These are phyloP conservation scores for Eremochloa ophiuroides DNA, from an alignment of 176 grass and related monocot genomes.

Conservation along the genomic window DNA sequence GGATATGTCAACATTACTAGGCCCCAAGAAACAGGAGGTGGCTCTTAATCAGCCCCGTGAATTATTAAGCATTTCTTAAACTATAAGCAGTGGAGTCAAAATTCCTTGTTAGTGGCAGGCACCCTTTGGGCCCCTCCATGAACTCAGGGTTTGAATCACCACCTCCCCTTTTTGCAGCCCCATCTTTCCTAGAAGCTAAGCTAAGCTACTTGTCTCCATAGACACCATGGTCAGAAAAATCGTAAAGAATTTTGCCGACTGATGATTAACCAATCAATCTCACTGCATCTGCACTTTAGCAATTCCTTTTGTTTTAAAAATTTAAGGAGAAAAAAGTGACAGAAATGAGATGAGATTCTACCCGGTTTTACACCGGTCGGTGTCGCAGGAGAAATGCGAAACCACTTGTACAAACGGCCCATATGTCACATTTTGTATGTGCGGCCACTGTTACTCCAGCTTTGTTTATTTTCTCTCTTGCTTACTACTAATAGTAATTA, in stretches of 20 bases:
- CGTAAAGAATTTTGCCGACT: slow-evolving; percentile 14
- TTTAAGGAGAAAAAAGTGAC: background rate
- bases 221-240: slow-evolving; percentile 32
- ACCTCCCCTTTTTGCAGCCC: slow-evolving; percentile 39
- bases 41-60: slow-evolving; percentile 1
- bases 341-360: background rate
- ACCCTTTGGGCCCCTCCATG: slow-evolving; percentile 47
- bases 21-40: slow-evolving; percentile 38
- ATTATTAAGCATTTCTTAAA: slow-evolving; percentile 8
- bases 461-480: background rate
- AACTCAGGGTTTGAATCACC: slow-evolving; percentile 31
- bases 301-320: background rate
- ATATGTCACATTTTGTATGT: background rate
- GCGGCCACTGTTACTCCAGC: background rate
- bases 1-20: slow-evolving; percentile 3
- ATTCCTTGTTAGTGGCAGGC: slow-evolving; percentile 76
- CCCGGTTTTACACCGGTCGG: background rate
- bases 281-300: background rate
- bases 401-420: background rate
- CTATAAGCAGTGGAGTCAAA: slow-evolving; percentile 25
- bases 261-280: background rate
- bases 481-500: background rate
- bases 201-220: background rate
- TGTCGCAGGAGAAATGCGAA: background rate
- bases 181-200: slow-evolving; percentile 29